Evolutionary conservation across 1,284 basidiomycete species (phyloP).

Genomic region (Anthracocystis setariae): DNA sequence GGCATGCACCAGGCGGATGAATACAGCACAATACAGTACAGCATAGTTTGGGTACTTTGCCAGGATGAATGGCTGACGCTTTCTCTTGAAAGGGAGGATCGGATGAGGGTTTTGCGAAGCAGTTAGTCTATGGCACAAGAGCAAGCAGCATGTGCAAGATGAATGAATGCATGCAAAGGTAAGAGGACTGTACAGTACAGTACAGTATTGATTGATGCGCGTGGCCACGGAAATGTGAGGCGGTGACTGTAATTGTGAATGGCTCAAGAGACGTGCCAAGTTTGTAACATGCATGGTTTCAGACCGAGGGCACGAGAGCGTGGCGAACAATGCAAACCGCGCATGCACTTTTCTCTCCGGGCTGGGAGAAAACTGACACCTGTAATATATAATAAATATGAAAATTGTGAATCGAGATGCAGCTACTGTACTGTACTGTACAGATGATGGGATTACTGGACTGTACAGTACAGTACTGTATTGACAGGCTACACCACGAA

Average conservation of each 20-base stretch:
- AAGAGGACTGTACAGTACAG: too few relatives aligned
- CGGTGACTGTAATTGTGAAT: slow-evolving; percentile 5
- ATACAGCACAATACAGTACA: neutral
- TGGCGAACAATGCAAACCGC: slow-evolving; percentile 5
- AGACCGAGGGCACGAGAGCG: slow-evolving; percentile 5
- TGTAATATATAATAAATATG: neutral
- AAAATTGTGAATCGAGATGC: neutral
- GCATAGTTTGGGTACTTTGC: too few relatives aligned
- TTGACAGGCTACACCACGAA: too few relatives aligned
- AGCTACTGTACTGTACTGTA: neutral
- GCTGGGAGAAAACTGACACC: slow-evolving; percentile 20
- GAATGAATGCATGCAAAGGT: neutral
- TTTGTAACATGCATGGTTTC: slow-evolving; percentile 1
- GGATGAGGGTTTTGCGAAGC: slow-evolving; percentile 3
- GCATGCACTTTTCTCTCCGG: slow-evolving; percentile 3
- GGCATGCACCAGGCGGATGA: neutral
- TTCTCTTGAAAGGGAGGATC: slow-evolving; percentile 14
- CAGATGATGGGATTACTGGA: too few relatives aligned
- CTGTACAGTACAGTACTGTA: too few relatives aligned
- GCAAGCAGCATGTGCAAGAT: slow-evolving; percentile 7
- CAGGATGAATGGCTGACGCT: neutral
- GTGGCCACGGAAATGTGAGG: slow-evolving; percentile 3
- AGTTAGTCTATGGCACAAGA: slow-evolving; percentile 1
- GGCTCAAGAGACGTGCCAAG: neutral
- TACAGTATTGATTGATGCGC: too few relatives aligned